A percentile compares a stretch with the other conserved stretches of the same genome.
phyloP scores from a whole-genome alignment of 345 rosid species.

The Corchorus capsularis region DNA sequence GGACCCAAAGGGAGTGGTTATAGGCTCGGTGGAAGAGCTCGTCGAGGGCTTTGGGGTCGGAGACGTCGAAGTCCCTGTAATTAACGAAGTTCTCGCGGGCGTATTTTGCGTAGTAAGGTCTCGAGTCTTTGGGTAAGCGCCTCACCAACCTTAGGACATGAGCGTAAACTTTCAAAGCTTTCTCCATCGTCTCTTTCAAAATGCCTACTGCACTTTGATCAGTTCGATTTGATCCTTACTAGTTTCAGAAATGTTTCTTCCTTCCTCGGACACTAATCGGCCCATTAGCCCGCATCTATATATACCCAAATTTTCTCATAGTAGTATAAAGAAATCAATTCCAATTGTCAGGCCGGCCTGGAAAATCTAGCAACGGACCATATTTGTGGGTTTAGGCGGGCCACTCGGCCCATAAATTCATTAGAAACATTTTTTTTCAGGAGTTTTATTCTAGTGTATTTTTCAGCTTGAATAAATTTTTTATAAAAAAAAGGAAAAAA shows the following conservation, averaged over 20 bases:
- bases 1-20: slow-evolving; percentile 92
- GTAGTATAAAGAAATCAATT: background rate
- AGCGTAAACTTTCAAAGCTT: slow-evolving; percentile 71
- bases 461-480: too few species aligned
- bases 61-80: slow-evolving; percentile 67
- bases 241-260: background rate
- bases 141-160: slow-evolving; percentile 76
- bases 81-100: slow-evolving; percentile 89
- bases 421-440: too few species aligned
- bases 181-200: slow-evolving; percentile 52
- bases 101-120: slow-evolving; percentile 91
- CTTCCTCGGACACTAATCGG: background rate
- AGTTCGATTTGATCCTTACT: background rate
- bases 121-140: slow-evolving; percentile 70
- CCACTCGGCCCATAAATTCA: background rate
- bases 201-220: background rate
- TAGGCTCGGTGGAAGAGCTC: slow-evolving; percentile 87
- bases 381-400: background rate
- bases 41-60: slow-evolving; percentile 54
- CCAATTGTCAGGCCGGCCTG: background rate
- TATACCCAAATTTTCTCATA: background rate
- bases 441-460: too few species aligned
- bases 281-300: background rate
- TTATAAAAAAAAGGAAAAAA: too few species aligned
- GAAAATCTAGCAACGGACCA: background rate